Evolutionary conservation across 768 basidiomycete species (phyloP).

Genomic region (Tylopilus subfusipes): DNA sequence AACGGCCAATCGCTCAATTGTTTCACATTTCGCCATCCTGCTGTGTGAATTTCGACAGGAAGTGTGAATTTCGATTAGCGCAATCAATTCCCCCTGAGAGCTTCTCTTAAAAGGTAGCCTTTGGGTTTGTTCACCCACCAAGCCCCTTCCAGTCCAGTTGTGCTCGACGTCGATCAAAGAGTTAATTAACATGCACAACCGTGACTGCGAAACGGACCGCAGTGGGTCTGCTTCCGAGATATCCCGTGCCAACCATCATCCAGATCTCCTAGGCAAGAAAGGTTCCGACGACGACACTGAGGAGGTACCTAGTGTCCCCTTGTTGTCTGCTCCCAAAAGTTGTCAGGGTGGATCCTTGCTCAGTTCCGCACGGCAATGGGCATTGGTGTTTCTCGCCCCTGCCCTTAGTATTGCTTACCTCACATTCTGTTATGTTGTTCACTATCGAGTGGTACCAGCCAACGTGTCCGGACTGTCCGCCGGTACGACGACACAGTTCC

Average conservation of each 20-base stretch:
- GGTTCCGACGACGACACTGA: too few relatives aligned
- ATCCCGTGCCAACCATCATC: neutral
- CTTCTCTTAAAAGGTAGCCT: neutral
- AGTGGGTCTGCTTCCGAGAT: neutral
- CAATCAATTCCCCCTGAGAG: neutral
- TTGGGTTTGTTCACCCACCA: neutral
- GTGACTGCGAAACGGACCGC: neutral
- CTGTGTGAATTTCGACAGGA: too few relatives aligned
- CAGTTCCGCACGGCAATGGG: slow-evolving; percentile 4
- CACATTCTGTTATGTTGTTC: slow-evolving; percentile 17
- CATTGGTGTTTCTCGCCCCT: neutral
- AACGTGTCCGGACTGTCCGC: neutral
- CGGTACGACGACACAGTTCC: slow-evolving; percentile 1
- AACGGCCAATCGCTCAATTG: too few relatives aligned
- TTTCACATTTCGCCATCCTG: too few relatives aligned
- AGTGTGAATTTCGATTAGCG: too few relatives aligned
- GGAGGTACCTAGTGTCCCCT: neutral
- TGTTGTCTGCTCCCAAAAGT: neutral
- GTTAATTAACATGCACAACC: neutral
- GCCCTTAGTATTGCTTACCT: slow-evolving; percentile 9
- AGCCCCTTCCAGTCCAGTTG: neutral
- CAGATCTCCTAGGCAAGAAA: neutral
- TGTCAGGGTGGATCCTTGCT: neutral
- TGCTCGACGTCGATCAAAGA: slow-evolving; percentile 6
- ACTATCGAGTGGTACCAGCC: slow-evolving; percentile 12